These are phyloP conservation scores for Dichotomopilus funicola DNA, from an alignment of 2,329 filamentous ascomycete genomes.

Conservation along the genomic window DNA sequence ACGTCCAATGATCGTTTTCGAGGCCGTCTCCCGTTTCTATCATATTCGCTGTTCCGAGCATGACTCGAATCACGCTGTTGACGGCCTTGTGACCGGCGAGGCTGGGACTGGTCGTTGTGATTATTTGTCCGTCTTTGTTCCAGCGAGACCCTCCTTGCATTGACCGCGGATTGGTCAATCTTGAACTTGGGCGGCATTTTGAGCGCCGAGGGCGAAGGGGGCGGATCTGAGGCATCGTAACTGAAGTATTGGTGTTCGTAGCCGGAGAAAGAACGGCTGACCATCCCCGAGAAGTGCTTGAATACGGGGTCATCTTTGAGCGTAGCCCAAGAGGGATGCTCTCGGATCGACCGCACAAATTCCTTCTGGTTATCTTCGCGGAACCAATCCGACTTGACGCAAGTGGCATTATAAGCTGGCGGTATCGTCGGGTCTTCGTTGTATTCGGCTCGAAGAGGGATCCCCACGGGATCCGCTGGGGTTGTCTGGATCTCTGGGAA, in stretches of 20 bases:
- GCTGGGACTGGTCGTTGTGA: not conserved
- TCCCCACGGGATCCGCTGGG: constrained; percentile 42
- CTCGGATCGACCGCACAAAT: constrained; percentile 37
- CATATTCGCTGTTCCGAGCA: constrained; percentile 4
- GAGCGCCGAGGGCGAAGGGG: constrained; percentile 15
- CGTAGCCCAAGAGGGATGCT: constrained; percentile 34
- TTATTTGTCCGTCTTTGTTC: not conserved
- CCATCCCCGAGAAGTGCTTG: constrained; percentile 25
- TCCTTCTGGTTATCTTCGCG: constrained; percentile 37
- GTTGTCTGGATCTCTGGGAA: constrained; percentile 34
- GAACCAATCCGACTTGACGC: constrained; percentile 40
- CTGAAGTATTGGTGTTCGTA: constrained; percentile 24
- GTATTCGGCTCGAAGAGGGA: constrained; percentile 37
- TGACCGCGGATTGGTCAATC: constrained; percentile 3
- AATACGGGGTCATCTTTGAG: constrained; percentile 42
- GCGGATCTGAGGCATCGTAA: constrained; percentile 19
- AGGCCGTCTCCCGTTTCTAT: not conserved
- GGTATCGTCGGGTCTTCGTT: constrained; percentile 41
- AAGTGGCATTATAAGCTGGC: constrained; percentile 37
- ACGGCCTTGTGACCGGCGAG: not conserved
- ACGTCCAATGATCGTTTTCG: constrained; percentile 13
- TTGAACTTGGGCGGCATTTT: constrained; percentile 20
- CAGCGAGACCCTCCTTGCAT: not conserved
- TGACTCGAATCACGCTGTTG: not conserved
- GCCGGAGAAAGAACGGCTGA: constrained; percentile 21